These are phyloP conservation scores for Centrapalus pauciflorus DNA, from an alignment of 129 eudicot genomes.

Conservation along the genomic window DNA sequence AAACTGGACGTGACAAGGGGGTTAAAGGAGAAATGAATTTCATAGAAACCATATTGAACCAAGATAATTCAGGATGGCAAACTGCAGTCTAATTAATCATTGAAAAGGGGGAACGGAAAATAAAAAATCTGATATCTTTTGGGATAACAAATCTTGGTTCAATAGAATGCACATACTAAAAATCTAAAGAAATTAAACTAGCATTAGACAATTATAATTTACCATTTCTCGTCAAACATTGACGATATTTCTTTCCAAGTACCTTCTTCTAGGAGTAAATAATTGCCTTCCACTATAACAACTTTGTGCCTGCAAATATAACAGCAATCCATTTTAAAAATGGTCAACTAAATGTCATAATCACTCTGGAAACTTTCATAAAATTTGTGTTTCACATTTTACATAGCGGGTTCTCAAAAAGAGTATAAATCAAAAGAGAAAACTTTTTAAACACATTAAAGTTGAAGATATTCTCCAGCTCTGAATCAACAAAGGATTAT, in stretches of 20 bases:
- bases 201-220: constrained; percentile 8
- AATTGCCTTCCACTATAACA: constrained; percentile 92
- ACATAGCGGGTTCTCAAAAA: neutral
- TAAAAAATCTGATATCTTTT: neutral
- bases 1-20: too few relatives aligned
- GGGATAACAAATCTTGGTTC: neutral
- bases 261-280: constrained; percentile 76
- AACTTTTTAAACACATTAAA: constrained; percentile 2
- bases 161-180: neutral
- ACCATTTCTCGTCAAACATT: constrained; percentile 87
- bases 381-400: neutral
- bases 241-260: constrained; percentile 78
- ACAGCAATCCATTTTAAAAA: neutral
- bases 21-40: neutral
- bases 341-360: neutral
- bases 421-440: neutral
- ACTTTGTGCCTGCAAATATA: constrained; percentile 79
- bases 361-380: neutral
- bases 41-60: neutral
- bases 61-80: neutral
- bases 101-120: neutral
- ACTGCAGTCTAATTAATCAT: neutral
- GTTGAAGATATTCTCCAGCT: too few relatives aligned
- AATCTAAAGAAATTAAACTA: neutral
- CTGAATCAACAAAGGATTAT: too few relatives aligned